These are phyloP conservation scores for Jackrogersella minutella DNA, from an alignment of 495 filamentous ascomycete species.

Conservation along the genomic window DNA sequence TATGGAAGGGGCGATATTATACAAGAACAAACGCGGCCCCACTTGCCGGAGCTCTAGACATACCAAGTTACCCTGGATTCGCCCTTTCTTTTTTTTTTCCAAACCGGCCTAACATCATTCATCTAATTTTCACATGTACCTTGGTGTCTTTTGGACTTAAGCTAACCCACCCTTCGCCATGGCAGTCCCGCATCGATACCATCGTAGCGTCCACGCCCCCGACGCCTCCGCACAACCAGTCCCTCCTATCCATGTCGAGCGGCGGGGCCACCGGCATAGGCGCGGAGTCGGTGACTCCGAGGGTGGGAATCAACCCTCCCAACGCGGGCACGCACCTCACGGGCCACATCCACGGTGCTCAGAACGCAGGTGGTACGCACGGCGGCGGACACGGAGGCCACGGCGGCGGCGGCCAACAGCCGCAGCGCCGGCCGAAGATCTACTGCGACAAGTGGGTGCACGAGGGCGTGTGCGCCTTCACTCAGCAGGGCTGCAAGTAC, in stretches of 20 bases:
- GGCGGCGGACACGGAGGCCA: background rate
- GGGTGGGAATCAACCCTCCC: background rate
- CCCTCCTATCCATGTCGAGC: background rate
- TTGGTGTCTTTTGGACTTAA: background rate
- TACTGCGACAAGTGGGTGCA: conserved; percentile 91
- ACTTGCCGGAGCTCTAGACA: background rate
- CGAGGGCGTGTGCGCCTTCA: conserved; percentile 83
- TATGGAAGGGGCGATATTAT: background rate
- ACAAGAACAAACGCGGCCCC: conserved; percentile 23
- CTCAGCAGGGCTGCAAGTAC: conserved; percentile 83
- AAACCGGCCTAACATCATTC: background rate
- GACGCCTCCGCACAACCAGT: conserved; percentile 6
- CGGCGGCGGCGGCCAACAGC: background rate
- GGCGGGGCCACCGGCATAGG: conserved; percentile 1
- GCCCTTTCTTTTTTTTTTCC: background rate
- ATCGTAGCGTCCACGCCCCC: conserved; percentile 42
- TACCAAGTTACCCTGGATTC: background rate
- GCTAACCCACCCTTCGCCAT: conserved; percentile 14
- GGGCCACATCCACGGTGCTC: background rate
- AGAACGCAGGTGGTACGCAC: background rate
- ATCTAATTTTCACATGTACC: background rate
- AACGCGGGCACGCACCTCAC: background rate
- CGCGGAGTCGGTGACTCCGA: background rate
- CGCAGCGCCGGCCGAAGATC: conserved; percentile 60
- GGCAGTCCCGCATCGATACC: conserved; percentile 45